phyloP scores from a whole-genome alignment of 495 filamentous ascomycete genomes.

The Neurospora cerealis region DNA sequence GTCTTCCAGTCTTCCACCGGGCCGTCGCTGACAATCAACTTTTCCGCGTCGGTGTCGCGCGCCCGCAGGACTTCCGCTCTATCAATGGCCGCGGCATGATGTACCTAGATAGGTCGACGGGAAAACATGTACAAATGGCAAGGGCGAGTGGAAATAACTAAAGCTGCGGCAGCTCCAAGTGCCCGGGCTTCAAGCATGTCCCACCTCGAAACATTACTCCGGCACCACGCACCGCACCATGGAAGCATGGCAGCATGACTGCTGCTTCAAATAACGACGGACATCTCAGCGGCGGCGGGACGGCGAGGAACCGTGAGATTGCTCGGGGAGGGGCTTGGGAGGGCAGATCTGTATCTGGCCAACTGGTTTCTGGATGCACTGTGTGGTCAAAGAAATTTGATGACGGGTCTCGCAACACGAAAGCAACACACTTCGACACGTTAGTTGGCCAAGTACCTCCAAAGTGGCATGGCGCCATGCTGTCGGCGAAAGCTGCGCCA shows the following conservation, averaged over 20 bases:
- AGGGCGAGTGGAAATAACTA: neutral
- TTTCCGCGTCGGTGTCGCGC: neutral
- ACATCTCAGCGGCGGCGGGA: neutral
- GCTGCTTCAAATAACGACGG: neutral
- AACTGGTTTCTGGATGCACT: conserved; percentile 2
- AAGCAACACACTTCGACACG: neutral
- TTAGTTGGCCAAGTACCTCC: conserved; percentile 4
- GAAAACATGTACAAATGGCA: neutral
- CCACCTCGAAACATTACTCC: neutral
- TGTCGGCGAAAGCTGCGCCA: neutral
- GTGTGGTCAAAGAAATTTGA: conserved; percentile 6
- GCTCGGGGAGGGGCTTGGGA: neutral
- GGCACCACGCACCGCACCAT: neutral
- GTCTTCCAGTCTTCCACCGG: neutral
- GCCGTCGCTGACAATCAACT: neutral
- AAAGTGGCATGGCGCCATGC: neutral
- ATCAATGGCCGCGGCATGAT: neutral
- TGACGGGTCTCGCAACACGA: conserved; percentile 1
- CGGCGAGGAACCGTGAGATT: neutral
- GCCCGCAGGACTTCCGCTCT: neutral
- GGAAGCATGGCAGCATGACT: neutral
- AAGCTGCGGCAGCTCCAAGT: neutral
- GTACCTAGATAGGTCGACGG: neutral
- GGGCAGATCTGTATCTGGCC: conserved; percentile 4
- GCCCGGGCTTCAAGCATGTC: neutral